Evolutionary conservation across 345 rosid species (phyloP).

Genomic region (Eutrema japonicum): DNA sequence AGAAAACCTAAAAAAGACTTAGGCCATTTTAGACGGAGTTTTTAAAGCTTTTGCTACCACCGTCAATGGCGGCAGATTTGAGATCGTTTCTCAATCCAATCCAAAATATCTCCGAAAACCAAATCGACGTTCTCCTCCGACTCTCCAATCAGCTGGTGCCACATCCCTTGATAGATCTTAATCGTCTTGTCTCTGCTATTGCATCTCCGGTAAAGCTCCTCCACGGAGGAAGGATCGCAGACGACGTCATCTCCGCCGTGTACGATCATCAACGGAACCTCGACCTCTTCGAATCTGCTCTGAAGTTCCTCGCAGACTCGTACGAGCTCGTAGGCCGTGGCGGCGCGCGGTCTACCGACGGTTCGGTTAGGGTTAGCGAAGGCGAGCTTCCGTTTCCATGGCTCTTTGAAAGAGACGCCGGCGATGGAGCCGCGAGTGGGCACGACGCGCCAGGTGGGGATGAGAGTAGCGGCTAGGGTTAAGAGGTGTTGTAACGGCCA

Average conservation of each 20-base stretch:
- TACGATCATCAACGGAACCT: constrained; percentile 69
- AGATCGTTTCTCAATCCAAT: constrained; percentile 72
- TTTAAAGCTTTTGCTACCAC: constrained; percentile 17
- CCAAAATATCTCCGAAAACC: constrained; percentile 71
- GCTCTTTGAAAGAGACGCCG: constrained; percentile 72
- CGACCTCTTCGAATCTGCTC: constrained; percentile 78
- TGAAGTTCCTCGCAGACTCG: constrained; percentile 78
- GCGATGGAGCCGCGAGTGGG: constrained; percentile 86
- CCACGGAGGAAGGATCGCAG: constrained; percentile 73
- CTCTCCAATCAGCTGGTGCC: constrained; percentile 94
- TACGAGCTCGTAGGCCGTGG: constrained; percentile 79
- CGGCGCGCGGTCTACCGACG: constrained; percentile 72
- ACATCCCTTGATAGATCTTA: constrained; percentile 72
- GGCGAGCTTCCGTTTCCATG: constrained; percentile 80
- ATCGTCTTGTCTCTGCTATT: constrained; percentile 70
- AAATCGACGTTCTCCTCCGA: constrained; percentile 67
- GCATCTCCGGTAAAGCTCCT: constrained; percentile 74
- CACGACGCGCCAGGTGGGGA: constrained; percentile 90
- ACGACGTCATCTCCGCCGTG: constrained; percentile 86
- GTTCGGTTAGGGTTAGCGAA: constrained; percentile 66
- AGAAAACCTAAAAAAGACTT: constrained; percentile 1
- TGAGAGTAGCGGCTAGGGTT: constrained; percentile 57
- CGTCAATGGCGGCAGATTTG: constrained; percentile 2
- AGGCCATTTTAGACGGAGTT: neutral
- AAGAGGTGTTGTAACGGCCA: constrained; percentile 89